Evolutionary conservation across 306 rosid species (phyloP), one percentile per base, ranked within the genome.

Genomic region (Lathyrus oleraceus): DNA sequence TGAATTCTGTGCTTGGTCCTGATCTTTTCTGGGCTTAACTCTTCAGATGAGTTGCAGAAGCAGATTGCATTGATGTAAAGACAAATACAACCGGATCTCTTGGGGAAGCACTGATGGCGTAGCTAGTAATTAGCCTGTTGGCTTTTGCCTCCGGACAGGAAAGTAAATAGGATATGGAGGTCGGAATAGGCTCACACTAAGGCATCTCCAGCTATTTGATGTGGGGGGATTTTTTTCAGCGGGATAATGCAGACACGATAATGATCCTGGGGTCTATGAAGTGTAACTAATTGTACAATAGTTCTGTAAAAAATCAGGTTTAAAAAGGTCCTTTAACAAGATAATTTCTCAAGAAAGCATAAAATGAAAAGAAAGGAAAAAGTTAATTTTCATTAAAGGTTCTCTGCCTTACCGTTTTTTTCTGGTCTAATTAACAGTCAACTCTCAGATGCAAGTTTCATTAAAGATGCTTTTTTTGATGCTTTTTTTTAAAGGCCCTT

Each of bases 31-130:
- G 61, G 14, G 58, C 70, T 63, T 54, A 30, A 35, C 61, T 72
- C 10, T 47, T 19, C 88, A 88, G 90, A 79, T 72, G 78, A 61
- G 80, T 52, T 75, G 78, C 36, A 16, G 76, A 47, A 51, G 82
- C 77, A 51, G 85, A 80, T 70, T 70, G 73, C 74, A 20, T 40
- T 40, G 70, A 15, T 52, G 70, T 12, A 42, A 7, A 65, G 74
- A 69, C 79, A 45, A 59, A 77, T 61, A 49, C 56, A 56, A 57
- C 4, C 35, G 53, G 59, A 56, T 47, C 20, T 53, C 72, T 64
- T 0, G 68, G 30, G 65, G 69, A 67, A 61, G 54, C 81, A 54
- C 68, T 70, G 51, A 54, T 13, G 77, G 74, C 81, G 32, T 65
- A 75, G 71, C 73, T 48, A 57, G 72, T 62, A 36, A 60, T 47